Conservation (phyloP, 2,329 filamentous ascomycete species). For the Diaporthe capsici region DNA sequence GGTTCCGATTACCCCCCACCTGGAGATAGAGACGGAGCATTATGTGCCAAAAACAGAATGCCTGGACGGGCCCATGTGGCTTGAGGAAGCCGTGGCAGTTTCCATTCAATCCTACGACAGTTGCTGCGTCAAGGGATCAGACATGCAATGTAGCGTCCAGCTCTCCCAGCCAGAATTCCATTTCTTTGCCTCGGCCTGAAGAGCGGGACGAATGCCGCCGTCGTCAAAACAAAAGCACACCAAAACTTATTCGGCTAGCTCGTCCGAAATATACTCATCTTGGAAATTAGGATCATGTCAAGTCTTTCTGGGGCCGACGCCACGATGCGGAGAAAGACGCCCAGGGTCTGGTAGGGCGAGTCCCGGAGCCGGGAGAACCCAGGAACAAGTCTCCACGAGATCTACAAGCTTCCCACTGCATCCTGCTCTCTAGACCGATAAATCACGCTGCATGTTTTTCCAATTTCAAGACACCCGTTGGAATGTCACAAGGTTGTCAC, state of each 20-base stretch:
- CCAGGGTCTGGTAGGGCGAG: neutral
- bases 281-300: slow-evolving; percentile 3
- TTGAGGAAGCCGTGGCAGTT: neutral
- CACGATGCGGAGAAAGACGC: slow-evolving; percentile 6
- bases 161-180: neutral
- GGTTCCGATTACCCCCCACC: neutral
- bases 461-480: neutral
- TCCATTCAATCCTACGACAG: neutral
- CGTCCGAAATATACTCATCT: neutral
- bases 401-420: neutral
- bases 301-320: neutral
- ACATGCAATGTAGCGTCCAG: neutral
- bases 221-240: neutral
- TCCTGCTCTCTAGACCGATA: neutral
- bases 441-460: neutral
- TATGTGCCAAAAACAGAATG: neutral
- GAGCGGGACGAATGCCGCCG: neutral
- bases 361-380: neutral
- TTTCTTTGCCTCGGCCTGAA: neutral
- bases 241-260: neutral
- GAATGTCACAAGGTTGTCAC: neutral
- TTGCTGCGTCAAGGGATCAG: neutral
- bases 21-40: neutral
- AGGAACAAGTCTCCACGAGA: neutral
- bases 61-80: neutral